Evolutionary conservation across 257 asterid genomes (phyloP).

Genomic region (Rhazya stricta): DNA sequence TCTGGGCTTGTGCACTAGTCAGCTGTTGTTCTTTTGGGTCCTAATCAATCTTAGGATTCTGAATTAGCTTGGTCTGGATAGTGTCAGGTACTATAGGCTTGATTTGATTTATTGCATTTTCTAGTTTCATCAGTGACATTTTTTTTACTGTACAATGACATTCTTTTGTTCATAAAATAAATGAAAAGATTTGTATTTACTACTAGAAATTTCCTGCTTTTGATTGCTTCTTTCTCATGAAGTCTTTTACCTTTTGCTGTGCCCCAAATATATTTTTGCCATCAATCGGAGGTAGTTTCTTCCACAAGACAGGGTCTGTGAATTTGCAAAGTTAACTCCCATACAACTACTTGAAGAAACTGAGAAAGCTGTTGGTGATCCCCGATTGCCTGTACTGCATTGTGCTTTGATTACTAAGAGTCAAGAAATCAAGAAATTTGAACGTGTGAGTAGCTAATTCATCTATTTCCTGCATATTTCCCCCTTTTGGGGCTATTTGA

Average conservation of each 20-base stretch:
- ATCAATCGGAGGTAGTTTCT: slow-evolving; percentile 57
- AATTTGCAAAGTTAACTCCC: slow-evolving; percentile 95
- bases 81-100: background rate
- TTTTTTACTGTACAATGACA: background rate
- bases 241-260: slow-evolving; percentile 13
- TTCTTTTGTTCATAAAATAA: background rate
- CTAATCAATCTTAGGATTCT: background rate
- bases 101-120: background rate
- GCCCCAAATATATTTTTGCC: slow-evolving; percentile 9
- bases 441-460: slow-evolving; percentile 58
- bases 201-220: slow-evolving; percentile 2
- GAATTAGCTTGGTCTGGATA: background rate
- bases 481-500: background rate
- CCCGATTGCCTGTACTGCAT: slow-evolving; percentile 69
- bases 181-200: background rate
- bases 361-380: slow-evolving; percentile 96
- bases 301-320: slow-evolving; percentile 98
- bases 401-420: slow-evolving; percentile 59
- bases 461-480: slow-evolving; percentile 18
- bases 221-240: slow-evolving; percentile 9
- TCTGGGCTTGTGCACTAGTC: background rate
- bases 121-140: background rate
- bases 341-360: slow-evolving; percentile 94
- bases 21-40: background rate
- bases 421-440: slow-evolving; percentile 66